Base-by-base conservation (phyloP, 176 grass and related monocot genomes). In the Miscanthus lutarioriparius region DNA sequence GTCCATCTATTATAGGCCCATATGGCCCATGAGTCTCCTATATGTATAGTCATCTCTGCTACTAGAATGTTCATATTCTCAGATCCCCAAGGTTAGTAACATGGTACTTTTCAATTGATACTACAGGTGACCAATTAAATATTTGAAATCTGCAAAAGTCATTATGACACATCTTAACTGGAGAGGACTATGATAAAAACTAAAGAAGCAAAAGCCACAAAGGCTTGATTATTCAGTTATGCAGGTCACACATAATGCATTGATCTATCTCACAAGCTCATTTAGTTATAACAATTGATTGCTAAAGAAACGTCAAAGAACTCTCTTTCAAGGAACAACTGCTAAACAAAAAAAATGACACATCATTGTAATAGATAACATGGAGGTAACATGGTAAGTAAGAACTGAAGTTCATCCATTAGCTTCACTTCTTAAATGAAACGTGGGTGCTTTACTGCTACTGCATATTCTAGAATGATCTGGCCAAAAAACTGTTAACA, bases 341-440 rank as follows among this genome's bases (percentile, higher is more conserved):
- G 30, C 14, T 39, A 48, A 71, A 49, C 4, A 71, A 44, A 70
- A 4, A n/a, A n/a, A 43, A 16, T 6, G 40, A 40, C 20, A 63
- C 7, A 9, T 13, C 25, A 25, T 6, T 59, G 43, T 41, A 54
- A 40, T 56, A 7, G 23, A 0, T 5, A 17, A 20, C 9, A 33
- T 69, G 28, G 4, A 62, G 12, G 2, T 5, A 17, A 20, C 9
- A 33, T 69, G 28, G 4, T 38, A 17, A 1, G 30, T 41, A 49
- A 28, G 20, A 65, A 59, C 11, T 6, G 35, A 47, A 80, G n/a
- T 37, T 32, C 56, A 45, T 37, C 8, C 3, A 68, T 10, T 38
- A 45, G 16, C 23, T 70, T 71, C 32, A 71, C 10, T 61, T 27
- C 25, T 28, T 82, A 59, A 80, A 16, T 61, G 28, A 84, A 61